Base-by-base conservation (phyloP, 2,329 filamentous ascomycete species). In the Lachnellula suecica region DNA sequence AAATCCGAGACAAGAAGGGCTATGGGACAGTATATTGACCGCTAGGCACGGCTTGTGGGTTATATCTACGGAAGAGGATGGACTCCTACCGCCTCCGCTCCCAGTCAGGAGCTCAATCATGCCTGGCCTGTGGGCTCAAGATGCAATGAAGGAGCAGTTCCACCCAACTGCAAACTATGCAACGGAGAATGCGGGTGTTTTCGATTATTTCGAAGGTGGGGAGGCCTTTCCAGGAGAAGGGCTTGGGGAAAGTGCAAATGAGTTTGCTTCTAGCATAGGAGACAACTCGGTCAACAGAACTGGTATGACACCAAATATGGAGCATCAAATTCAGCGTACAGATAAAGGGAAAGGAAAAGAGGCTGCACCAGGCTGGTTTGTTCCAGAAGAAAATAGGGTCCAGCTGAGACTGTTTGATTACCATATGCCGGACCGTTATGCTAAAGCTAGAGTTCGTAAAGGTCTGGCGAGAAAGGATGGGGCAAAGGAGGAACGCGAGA, bases 1-100 rank as follows among this genome's bases (percentile, higher is more conserved):
- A 59, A 83, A 79, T 61, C 78, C 82, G 7, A 75, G 84, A 19
- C 75, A 84, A 44, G 85, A 88, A 68, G 84, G 82, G 20, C 84
- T 88, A 76, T 88, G 85, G 85, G 84, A 89, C 52, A 52, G 62
- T 6, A 51, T 66, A 5, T 29, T 68, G 20, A 58, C 48, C 22
- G 63, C 63, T 8, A 55, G 59, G 29, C 58, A 66, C n/a, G 58
- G 54, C 3, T 40, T 52, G 3, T 67, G 64, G 62, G 52, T 67
- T 9, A 52, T 53, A 7, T 23, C 40, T 7, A 59, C 58, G 9
- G 65, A 67, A 46, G 65, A 67, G 41, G 59, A 62, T n/a, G 62
- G 59, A 6, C 49, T 66, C 20, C 37, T 53, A 10, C 15, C 50
- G 3, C 57, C 62, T 4, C 35, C 42, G 4, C 35, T 48, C 11